Evolutionary conservation across 2,329 filamentous ascomycete species (phyloP), one percentile per base, ranked within the genome.

Genomic region (Moelleriella libera): DNA sequence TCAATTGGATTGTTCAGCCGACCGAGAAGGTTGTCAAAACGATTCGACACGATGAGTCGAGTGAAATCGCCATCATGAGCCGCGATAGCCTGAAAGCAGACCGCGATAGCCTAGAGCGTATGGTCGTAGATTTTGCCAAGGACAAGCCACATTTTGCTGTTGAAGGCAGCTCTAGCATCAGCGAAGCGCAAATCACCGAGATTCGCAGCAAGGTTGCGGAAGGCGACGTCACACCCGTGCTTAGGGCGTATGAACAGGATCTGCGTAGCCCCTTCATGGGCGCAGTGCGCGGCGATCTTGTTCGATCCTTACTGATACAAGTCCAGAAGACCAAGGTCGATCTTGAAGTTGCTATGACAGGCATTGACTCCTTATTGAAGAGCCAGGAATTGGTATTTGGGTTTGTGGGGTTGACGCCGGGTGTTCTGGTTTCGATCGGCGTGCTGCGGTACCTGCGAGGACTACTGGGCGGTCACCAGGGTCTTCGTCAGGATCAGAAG

Each of bases 241-340:
- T 98, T 21, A 84, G 76, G 55, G 92, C 90, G 0, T 98, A 94
- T 61, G 92, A 98, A 61, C 82, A 84, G 59, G 90, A 96, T 55
- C 71, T 98, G 41, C 78, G 84, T 46, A 83, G 72, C 44, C 92
- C 92, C 1, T 80, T 98, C 51, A 72, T 82, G 47, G 89, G 90
- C 6, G 86, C 89, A 0, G 66, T 98, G 14, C 78, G 80, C 31
- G 92, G 92, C 9, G 90, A 97, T 57, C 74, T 98, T 30, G 77
- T 97, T 37, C 82, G 90, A 46, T 88, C 90, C 5, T 77, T 98
- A 30, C 72, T 98, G 43, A 97, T 98, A 48, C 92, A 98, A 61
- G 83, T 98, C 39, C 92, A 98, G 60, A 98, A 98, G 73, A 97
- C 92, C 28, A 98, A 98, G 69, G 92, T 98, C 7, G 92, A 98